Evolutionary conservation across 1,284 basidiomycete species (phyloP).

Genomic region (Tylopilus orsonianus): DNA sequence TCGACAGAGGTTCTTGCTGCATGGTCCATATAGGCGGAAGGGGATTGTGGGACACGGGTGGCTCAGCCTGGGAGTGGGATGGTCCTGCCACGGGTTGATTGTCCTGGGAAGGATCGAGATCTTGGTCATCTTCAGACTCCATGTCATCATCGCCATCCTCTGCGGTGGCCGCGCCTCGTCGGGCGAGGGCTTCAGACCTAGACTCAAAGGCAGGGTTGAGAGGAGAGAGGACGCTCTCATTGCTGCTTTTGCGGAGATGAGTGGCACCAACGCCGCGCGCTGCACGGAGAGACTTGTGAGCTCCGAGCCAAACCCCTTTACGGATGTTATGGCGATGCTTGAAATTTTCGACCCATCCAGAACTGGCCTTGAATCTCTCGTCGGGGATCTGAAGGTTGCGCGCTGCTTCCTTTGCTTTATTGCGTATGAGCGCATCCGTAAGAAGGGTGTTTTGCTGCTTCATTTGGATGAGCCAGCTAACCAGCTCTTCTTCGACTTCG

Average conservation of each 20-base stretch:
- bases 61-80: constrained; percentile 29
- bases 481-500: constrained; percentile 66
- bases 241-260: constrained; percentile 36
- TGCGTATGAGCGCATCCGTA: constrained; percentile 70
- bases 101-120: constrained; percentile 30
- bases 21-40: constrained; percentile 38
- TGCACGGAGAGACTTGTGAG: constrained; percentile 34
- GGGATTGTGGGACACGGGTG: constrained; percentile 31
- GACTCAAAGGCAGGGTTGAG: constrained; percentile 39
- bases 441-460: constrained; percentile 52
- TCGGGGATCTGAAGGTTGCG: constrained; percentile 53
- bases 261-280: constrained; percentile 32
- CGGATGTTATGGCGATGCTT: constrained; percentile 77
- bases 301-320: constrained; percentile 58
- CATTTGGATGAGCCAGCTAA: constrained; percentile 59
- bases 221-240: constrained; percentile 36
- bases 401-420: constrained; percentile 71
- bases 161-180: constrained; percentile 28
- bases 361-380: constrained; percentile 85
- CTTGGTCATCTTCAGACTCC: constrained; percentile 38
- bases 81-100: constrained; percentile 29
- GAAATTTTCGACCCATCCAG: constrained; percentile 91
- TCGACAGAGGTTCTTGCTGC: constrained; percentile 31
- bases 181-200: constrained; percentile 28
- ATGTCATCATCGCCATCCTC: constrained; percentile 37